These are phyloP conservation scores for Silene conica DNA, from an alignment of 148 eudicot genomes.

Conservation along the genomic window DNA sequence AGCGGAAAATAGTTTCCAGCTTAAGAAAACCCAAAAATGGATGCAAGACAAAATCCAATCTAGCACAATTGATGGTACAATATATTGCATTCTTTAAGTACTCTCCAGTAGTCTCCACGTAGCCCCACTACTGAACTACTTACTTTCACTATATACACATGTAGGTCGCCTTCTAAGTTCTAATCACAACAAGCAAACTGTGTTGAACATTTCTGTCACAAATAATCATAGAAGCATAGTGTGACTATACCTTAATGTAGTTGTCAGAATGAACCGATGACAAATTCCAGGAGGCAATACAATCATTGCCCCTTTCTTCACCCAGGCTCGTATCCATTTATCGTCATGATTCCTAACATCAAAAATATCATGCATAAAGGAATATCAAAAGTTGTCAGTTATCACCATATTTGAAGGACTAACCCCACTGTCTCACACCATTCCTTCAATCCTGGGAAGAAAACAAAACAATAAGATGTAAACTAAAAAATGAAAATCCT, in stretches of 20 bases:
- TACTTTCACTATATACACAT: no score
- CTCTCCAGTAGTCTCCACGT: no score
- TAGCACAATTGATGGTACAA: not conserved
- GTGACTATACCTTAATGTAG: no score
- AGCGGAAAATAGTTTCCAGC: not conserved
- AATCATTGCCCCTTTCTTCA: slow-evolving; percentile 95
- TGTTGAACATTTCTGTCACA: not conserved
- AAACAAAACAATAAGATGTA: slow-evolving; percentile 5
- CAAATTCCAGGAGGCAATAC: slow-evolving; percentile 95
- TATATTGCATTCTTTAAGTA: not conserved
- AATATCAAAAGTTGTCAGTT: no score
- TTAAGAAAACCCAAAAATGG: not conserved
- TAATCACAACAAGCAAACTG: not conserved
- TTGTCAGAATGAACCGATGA: slow-evolving; percentile 87
- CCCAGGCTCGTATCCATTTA: slow-evolving; percentile 87
- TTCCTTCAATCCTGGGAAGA: not conserved
- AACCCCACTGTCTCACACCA: not conserved
- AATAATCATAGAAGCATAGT: no score
- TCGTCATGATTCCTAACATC: slow-evolving; percentile 88
- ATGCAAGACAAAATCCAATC: not conserved
- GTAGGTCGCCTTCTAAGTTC: no score
- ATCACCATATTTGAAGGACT: not conserved
- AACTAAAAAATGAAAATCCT: not conserved
- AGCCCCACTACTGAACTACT: no score
- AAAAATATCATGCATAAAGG: slow-evolving; percentile 65